Percentiles rank a stretch among this genome's conserved stretches.
Evolutionary conservation across 1,284 basidiomycete genomes (phyloP).

Genomic region (Cryptococcus sp.): DNA sequence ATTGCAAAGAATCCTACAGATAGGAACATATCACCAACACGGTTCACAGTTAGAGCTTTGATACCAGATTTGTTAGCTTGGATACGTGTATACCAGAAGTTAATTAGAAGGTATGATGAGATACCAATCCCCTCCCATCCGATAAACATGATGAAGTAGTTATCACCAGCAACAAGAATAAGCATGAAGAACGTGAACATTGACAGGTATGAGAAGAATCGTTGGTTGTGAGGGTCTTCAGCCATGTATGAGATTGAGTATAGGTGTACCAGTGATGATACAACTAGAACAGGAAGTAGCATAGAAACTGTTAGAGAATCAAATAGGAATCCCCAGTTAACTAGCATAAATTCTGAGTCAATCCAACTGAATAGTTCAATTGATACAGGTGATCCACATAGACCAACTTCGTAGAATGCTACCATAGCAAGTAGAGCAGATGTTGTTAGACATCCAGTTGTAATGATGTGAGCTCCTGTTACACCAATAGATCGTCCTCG

Average conservation of each 20-base stretch:
- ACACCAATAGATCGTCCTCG: constrained; percentile 44
- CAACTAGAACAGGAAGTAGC: constrained; percentile 39
- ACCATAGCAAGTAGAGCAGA: constrained; percentile 36
- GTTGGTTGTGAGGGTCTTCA: constrained; percentile 45
- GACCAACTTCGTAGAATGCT: constrained; percentile 45
- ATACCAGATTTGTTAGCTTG: constrained; percentile 45
- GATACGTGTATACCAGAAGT: constrained; percentile 43
- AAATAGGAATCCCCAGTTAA: constrained; percentile 42
- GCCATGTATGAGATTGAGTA: constrained; percentile 45
- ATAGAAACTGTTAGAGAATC: constrained; percentile 44
- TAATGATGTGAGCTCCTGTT: constrained; percentile 41
- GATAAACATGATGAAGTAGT: constrained; percentile 44
- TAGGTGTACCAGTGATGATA: constrained; percentile 43
- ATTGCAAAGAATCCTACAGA: too few species aligned
- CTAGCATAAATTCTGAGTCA: constrained; percentile 38
- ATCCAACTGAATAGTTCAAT: constrained; percentile 42
- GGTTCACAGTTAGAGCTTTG: constrained; percentile 42
- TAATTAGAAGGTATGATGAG: constrained; percentile 45
- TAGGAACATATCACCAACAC: too few species aligned
- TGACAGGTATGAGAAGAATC: constrained; percentile 44
- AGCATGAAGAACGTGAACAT: constrained; percentile 47
- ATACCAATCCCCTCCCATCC: constrained; percentile 45
- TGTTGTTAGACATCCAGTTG: constrained; percentile 34
- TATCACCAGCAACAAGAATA: constrained; percentile 42
- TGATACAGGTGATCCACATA: constrained; percentile 40